Evolutionary conservation across 768 basidiomycete species (phyloP).

Genomic region (Porpolomopsis calyptriformis): DNA sequence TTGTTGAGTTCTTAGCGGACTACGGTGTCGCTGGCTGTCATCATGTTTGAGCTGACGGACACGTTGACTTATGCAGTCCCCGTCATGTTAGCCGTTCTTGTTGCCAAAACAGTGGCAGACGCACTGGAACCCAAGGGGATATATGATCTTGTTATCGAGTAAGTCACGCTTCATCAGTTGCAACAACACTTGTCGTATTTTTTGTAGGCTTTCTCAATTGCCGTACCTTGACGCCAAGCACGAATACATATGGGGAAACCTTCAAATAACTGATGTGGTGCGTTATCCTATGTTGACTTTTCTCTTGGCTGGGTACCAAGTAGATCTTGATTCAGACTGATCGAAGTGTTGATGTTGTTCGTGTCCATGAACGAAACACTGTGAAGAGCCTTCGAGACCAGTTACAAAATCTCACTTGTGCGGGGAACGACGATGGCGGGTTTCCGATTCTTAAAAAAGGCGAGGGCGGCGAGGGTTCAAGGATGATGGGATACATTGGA

Average conservation of each 20-base stretch:
- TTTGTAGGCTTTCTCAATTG: slow-evolving; percentile 52
- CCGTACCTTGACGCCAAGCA: slow-evolving; percentile 90
- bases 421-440: slow-evolving; percentile 67
- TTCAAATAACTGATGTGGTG: slow-evolving; percentile 72
- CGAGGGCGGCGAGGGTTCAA: slow-evolving; percentile 31
- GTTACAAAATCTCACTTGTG: slow-evolving; percentile 44
- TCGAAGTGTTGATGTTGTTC: slow-evolving; percentile 57
- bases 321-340: slow-evolving; percentile 40
- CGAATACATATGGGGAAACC: slow-evolving; percentile 77
- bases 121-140: slow-evolving; percentile 88
- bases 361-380: slow-evolving; percentile 63
- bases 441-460: slow-evolving; percentile 73
- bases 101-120: slow-evolving; percentile 86
- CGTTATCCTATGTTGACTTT: slow-evolving; percentile 18
- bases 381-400: slow-evolving; percentile 65
- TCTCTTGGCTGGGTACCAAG: not conserved
- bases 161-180: not conserved
- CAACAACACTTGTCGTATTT: not conserved
- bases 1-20: slow-evolving; percentile 42
- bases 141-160: slow-evolving; percentile 90
- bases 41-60: slow-evolving; percentile 90
- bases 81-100: slow-evolving; percentile 78
- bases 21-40: slow-evolving; percentile 90
- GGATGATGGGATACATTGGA: slow-evolving; percentile 86
- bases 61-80: slow-evolving; percentile 88